Evolutionary conservation across 257 asterid genomes (phyloP).

Genomic region (Solanum commersonii): DNA sequence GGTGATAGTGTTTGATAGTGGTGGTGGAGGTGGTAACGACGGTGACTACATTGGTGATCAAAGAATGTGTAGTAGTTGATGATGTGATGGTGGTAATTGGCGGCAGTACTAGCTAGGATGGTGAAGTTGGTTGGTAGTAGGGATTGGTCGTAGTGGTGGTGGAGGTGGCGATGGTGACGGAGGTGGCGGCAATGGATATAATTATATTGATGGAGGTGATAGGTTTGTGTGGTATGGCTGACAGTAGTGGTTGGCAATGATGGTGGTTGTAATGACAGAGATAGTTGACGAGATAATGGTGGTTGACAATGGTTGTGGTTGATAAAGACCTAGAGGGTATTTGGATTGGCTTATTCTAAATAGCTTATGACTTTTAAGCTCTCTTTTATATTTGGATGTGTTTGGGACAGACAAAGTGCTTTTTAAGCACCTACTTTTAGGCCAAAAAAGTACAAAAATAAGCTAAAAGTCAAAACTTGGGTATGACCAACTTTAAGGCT

Average conservation of each 20-base stretch:
- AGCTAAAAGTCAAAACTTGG: background rate
- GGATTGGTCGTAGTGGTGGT: background rate
- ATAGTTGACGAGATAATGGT: background rate
- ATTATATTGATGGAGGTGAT: background rate
- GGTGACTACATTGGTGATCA: background rate
- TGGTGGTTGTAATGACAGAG: background rate
- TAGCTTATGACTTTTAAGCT: background rate
- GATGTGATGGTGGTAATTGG: background rate
- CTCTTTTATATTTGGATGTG: background rate
- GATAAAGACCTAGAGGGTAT: background rate
- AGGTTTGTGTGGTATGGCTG: background rate
- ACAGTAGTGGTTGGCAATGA: background rate
- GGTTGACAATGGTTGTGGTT: background rate
- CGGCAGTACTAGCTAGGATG: background rate
- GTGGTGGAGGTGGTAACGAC: background rate
- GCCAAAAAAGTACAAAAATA: background rate
- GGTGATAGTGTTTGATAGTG: background rate
- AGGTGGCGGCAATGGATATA: background rate
- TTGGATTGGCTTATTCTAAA: background rate
- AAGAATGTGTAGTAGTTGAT: background rate
- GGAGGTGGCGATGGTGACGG: background rate
- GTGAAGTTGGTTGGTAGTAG: background rate
- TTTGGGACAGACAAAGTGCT: background rate
- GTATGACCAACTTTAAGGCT: background rate
- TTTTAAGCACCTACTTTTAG: background rate